Evolutionary conservation across 2,329 filamentous ascomycete species (phyloP).

Genomic region (Paraconiothyrium sp.): DNA sequence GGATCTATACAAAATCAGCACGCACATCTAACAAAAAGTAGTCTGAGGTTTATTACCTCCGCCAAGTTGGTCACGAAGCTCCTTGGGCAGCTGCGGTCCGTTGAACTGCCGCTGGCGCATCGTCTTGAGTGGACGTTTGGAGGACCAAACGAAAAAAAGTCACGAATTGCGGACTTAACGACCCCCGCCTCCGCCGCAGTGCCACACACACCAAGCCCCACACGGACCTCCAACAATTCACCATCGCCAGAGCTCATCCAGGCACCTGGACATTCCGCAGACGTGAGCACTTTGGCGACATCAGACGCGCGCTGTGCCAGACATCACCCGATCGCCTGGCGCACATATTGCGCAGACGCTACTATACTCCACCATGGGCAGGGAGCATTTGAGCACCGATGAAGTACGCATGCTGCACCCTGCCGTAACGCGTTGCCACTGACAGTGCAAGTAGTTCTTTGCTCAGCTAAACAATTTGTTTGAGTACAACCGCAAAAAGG

Average conservation of each 20-base stretch:
- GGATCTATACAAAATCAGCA: slow-evolving; percentile 35
- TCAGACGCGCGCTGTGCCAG: background rate
- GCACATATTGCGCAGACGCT: slow-evolving; percentile 20
- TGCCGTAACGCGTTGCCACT: slow-evolving; percentile 16
- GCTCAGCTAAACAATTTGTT: slow-evolving; percentile 73
- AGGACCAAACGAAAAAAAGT: slow-evolving; percentile 41
- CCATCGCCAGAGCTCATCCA: background rate
- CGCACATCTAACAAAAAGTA: slow-evolving; percentile 7
- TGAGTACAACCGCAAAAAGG: slow-evolving; percentile 70
- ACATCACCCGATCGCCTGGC: slow-evolving; percentile 18
- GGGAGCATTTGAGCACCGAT: slow-evolving; percentile 67
- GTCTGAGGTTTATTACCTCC: slow-evolving; percentile 26
- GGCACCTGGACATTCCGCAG: slow-evolving; percentile 16
- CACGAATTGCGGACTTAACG: slow-evolving; percentile 37
- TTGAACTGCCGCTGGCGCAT: slow-evolving; percentile 50
- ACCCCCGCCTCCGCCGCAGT: slow-evolving; percentile 27
- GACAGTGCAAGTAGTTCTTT: slow-evolving; percentile 71
- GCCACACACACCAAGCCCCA: slow-evolving; percentile 27
- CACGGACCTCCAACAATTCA: slow-evolving; percentile 12
- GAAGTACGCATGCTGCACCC: slow-evolving; percentile 56
- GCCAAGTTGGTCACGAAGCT: slow-evolving; percentile 56
- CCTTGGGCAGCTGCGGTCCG: slow-evolving; percentile 58
- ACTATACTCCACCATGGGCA: slow-evolving; percentile 52
- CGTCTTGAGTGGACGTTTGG: slow-evolving; percentile 27
- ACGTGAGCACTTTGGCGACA: slow-evolving; percentile 14